These are phyloP conservation scores for Boletus subcaerulescens DNA, from an alignment of 768 basidiomycete genomes.

Conservation along the genomic window DNA sequence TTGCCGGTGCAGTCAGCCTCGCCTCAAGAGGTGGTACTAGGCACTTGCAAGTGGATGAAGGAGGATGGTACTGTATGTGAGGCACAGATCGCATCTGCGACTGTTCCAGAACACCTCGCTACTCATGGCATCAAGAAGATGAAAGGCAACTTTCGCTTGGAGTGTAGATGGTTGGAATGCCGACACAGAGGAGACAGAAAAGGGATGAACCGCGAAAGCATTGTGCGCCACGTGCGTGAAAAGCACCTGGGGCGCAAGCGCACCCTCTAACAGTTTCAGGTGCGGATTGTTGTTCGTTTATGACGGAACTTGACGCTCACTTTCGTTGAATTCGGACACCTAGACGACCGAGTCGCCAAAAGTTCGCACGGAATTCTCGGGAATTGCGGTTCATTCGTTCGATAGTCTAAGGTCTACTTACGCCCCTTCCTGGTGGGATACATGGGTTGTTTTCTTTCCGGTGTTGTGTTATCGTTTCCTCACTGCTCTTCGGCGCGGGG, in stretches of 20 bases:
- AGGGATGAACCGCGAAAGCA: conserved; percentile 13
- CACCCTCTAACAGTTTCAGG: not conserved
- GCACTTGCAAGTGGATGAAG: conserved; percentile 6
- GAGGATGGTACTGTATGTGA: conserved; percentile 3
- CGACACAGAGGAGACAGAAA: not conserved
- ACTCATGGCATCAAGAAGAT: conserved; percentile 1
- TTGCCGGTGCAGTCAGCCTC: not conserved
- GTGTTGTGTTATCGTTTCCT: too few relatives aligned
- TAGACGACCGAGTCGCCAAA: not conserved
- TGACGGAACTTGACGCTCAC: not conserved
- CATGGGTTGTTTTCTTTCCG: not conserved
- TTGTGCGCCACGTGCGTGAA: conserved; percentile 15
- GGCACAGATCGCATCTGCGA: not conserved
- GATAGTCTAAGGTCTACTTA: not conserved
- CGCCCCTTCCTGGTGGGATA: not conserved
- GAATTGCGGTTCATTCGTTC: not conserved
- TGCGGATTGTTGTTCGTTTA: not conserved
- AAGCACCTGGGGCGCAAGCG: conserved; percentile 13
- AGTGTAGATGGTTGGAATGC: conserved; percentile 14
- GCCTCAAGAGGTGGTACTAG: too few relatives aligned
- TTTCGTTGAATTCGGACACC: not conserved
- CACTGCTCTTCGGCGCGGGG: not conserved
- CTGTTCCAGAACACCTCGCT: conserved; percentile 8
- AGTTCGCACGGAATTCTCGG: not conserved
- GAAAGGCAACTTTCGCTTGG: fast-evolving